These are phyloP conservation scores for Sporothrix inflata DNA, from an alignment of 2,329 filamentous ascomycete species.

Conservation along the genomic window DNA sequence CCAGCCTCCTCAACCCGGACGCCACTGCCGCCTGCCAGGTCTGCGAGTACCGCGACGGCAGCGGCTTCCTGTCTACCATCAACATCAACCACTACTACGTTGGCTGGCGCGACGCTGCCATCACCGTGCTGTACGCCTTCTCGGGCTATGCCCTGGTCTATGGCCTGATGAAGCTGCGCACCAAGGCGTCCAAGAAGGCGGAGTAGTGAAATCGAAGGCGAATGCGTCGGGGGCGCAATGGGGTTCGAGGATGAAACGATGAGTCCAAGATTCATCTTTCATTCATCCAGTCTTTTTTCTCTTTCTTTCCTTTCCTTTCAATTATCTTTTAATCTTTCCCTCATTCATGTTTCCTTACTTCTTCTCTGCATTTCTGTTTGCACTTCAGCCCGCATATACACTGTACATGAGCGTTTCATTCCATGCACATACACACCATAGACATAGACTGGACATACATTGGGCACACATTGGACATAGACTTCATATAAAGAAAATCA, in stretches of 20 bases:
- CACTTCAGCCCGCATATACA: constrained; percentile 7
- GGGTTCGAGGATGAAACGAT: no score
- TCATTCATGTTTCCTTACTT: background rate
- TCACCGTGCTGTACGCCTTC: constrained; percentile 59
- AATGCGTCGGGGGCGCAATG: background rate
- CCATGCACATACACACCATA: constrained; percentile 10
- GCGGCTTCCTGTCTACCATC: constrained; percentile 62
- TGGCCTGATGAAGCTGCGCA: constrained; percentile 52
- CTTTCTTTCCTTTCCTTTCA: background rate
- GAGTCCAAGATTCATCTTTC: no score
- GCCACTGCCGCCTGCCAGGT: constrained; percentile 60
- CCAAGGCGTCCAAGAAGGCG: constrained; percentile 40
- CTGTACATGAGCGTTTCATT: constrained; percentile 12
- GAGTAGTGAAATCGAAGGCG: background rate
- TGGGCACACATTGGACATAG: background rate
- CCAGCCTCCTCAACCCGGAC: constrained; percentile 56
- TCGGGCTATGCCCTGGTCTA: constrained; percentile 56
- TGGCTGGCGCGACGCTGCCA: constrained; percentile 66
- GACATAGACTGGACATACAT: constrained; percentile 9
- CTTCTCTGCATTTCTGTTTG: background rate
- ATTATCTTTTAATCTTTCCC: background rate
- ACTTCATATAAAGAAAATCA: background rate
- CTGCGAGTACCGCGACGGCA: constrained; percentile 61
- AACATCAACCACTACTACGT: constrained; percentile 65
- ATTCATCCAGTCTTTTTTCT: background rate